phyloP scores from a whole-genome alignment of 2,329 filamentous ascomycete genomes.

The Pestalotiopsis fici region DNA sequence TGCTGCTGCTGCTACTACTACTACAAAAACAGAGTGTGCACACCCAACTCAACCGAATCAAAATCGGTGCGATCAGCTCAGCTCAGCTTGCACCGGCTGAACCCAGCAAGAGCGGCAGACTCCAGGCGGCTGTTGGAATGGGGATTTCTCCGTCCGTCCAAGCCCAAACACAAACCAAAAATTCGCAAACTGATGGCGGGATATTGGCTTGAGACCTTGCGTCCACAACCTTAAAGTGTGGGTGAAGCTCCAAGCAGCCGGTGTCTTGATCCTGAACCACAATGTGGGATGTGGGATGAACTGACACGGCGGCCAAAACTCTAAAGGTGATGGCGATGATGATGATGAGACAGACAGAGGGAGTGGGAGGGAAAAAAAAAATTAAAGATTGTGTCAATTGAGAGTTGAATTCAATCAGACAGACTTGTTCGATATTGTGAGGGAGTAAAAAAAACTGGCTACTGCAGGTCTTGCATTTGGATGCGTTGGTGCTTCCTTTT shows the following conservation, averaged over 20 bases:
- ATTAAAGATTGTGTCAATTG: neutral
- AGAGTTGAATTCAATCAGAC: neutral
- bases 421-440: neutral
- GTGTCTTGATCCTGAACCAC: neutral
- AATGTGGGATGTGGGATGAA: neutral
- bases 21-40: neutral
- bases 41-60: neutral
- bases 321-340: neutral
- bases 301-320: neutral
- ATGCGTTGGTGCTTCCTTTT: neutral
- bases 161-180: neutral
- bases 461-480: conserved; percentile 6
- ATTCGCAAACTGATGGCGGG: neutral
- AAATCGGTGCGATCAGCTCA: neutral
- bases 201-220: neutral
- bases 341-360: neutral
- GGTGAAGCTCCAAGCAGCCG: neutral
- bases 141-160: neutral
- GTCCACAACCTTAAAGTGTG: neutral
- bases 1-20: neutral
- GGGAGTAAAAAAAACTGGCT: neutral
- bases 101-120: neutral
- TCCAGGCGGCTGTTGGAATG: neutral
- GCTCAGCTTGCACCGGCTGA: neutral
- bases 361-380: neutral